phyloP scores from a whole-genome alignment of 768 basidiomycete genomes.

The Suillus bovinus region DNA sequence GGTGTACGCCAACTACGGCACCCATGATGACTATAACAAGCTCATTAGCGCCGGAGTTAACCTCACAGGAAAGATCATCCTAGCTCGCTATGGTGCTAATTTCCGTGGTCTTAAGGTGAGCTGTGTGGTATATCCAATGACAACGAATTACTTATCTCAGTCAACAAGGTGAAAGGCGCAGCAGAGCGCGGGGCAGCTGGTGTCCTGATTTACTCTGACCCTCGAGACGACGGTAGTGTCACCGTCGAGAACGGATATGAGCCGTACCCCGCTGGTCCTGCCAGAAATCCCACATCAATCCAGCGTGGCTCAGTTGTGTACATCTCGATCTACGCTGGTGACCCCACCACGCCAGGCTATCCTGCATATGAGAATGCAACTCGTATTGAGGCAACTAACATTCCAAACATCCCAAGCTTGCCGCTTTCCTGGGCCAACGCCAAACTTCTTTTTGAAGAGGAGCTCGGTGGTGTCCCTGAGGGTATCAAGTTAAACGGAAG shows the following conservation, averaged over 20 bases:
- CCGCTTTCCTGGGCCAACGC: constrained; percentile 91
- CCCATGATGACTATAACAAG: constrained; percentile 66
- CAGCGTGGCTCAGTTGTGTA: constrained; percentile 85
- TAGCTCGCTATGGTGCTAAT: constrained; percentile 72
- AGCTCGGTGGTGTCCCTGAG: constrained; percentile 45
- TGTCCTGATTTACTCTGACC: constrained; percentile 82
- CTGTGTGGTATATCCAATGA: constrained; percentile 16
- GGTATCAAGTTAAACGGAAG: constrained; percentile 46
- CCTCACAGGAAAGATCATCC: constrained; percentile 74
- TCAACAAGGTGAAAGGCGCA: constrained; percentile 69
- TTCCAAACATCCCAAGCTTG: constrained; percentile 80
- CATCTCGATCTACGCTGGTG: constrained; percentile 65
- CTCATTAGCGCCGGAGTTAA: constrained; percentile 66
- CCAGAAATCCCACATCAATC: constrained; percentile 80
- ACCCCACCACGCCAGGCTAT: constrained; percentile 85
- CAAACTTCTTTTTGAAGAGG: constrained; percentile 56
- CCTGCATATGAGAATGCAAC: constrained; percentile 85
- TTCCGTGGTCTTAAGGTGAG: constrained; percentile 86
- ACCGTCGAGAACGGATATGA: constrained; percentile 75
- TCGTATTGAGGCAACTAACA: constrained; percentile 56
- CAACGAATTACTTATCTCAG: constrained; percentile 19
- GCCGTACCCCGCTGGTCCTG: constrained; percentile 79
- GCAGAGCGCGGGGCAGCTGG: constrained; percentile 81
- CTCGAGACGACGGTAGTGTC: constrained; percentile 81
- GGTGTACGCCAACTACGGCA: constrained; percentile 82